Base-by-base conservation (phyloP, 371 early-diverging fungal genomes). In the Mucor indicus region DNA sequence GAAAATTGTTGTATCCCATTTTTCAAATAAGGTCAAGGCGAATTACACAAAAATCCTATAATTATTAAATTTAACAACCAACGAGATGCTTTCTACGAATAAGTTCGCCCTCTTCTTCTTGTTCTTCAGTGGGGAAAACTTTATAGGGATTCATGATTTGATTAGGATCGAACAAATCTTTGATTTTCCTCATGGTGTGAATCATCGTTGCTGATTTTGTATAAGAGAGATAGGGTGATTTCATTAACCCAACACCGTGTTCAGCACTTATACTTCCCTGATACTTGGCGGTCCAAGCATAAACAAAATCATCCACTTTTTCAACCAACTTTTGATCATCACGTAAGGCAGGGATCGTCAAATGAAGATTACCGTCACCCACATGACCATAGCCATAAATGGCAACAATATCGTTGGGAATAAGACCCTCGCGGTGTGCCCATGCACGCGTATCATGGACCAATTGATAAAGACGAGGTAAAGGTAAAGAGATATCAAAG, bases 361-460 rank as follows among this genome's bases (percentile, higher is more conserved):
- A 65, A 61, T 97, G 97, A 53, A 96, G 55, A 64, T 97, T 97
- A 54, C 78, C 86, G 63, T 92, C 90, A 8, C 91, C 91, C 22
- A 92, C 70, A 52, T 91, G 91, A n/a, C 96, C 97, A 67, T 86
- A 95, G 13, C 96, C 96, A 51, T 84, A 84, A 2, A 90, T 79
- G 27, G 83, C 72, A 15, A 51, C 68, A 25, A 90, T 73, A 30
- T 63, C 65, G 8, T 60, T 57, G 3, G 69, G 79, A 40, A 77
- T 72, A 12, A 83, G 47, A 0, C 80, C 79, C 23, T 59, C 53
- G 0, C 51, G 44, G 13, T 39, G 57, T 10, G 94, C 72, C 30
- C 80, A 79, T 5, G 40, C 56, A 19, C 80, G 67, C 56, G 89
- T 77, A 31, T 82, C 88, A 51, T 79, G 69, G 4, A 95, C 92